Evolutionary conservation across 352 stramenopile species (phyloP).

Genomic region (Phytophthora brassicae): DNA sequence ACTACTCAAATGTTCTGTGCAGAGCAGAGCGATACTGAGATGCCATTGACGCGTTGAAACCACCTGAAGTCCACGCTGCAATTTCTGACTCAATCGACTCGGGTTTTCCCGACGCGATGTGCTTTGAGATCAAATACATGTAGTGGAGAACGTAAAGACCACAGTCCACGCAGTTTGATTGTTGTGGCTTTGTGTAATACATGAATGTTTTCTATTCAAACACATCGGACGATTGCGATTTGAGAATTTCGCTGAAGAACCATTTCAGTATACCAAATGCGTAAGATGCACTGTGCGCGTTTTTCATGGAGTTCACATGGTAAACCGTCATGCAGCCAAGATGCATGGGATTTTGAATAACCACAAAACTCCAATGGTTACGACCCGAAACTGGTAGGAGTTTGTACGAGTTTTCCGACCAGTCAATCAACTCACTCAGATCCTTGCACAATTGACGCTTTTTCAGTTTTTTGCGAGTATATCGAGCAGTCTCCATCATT

Average conservation of each 20-base stretch:
- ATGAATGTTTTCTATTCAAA: neutral
- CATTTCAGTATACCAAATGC: conserved; percentile 1
- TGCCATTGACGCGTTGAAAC: neutral
- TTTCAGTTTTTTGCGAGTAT: neutral
- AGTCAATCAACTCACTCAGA: neutral
- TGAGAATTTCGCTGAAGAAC: neutral
- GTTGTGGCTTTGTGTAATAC: neutral
- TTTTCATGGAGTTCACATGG: neutral
- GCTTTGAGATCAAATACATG: neutral
- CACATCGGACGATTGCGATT: neutral
- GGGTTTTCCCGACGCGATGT: neutral
- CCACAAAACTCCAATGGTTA: conserved; percentile 4
- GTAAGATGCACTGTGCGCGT: neutral
- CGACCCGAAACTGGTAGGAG: neutral
- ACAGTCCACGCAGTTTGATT: conserved; percentile 1
- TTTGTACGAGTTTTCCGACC: neutral
- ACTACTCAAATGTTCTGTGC: neutral
- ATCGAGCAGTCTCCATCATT: neutral
- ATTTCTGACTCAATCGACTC: neutral
- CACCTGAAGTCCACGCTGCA: neutral
- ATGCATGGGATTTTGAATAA: neutral
- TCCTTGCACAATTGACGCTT: neutral
- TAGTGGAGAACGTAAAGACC: conserved; percentile 6
- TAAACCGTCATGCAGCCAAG: neutral
- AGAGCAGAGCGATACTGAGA: neutral